phyloP scores from a whole-genome alignment of 129 eudicot species.

The Escallonia rubra region DNA sequence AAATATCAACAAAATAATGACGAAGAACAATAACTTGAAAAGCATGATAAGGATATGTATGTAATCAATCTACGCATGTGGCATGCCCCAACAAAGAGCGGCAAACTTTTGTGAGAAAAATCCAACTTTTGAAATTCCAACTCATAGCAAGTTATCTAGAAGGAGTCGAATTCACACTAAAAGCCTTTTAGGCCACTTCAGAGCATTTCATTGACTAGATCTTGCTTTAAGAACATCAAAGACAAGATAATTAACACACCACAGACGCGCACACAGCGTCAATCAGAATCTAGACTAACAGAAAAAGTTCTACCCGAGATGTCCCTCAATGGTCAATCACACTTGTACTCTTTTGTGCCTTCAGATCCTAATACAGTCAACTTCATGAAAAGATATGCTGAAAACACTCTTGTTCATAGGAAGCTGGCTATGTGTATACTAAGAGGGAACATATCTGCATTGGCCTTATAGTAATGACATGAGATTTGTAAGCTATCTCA shows the following conservation, averaged over 20 bases:
- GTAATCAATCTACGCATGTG: neutral
- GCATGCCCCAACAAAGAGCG: too few species aligned
- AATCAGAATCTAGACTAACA: too few species aligned
- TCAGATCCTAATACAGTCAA: neutral
- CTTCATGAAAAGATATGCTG: neutral
- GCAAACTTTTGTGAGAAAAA: too few species aligned
- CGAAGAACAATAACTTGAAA: neutral
- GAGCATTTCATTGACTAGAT: neutral
- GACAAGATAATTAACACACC: too few species aligned
- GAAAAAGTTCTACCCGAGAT: neutral
- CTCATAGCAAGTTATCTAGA: too few species aligned
- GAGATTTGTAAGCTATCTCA: neutral
- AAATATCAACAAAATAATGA: too few species aligned
- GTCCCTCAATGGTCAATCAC: neutral
- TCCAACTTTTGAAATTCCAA: too few species aligned
- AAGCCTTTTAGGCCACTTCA: neutral
- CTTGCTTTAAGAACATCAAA: neutral
- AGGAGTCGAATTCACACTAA: neutral
- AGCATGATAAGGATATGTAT: neutral
- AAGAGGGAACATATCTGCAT: neutral
- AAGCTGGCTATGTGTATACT: neutral
- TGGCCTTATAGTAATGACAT: neutral
- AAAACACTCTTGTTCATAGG: neutral
- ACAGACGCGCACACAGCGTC: too few species aligned
- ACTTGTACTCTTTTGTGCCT: neutral